Evolutionary conservation across 2,329 filamentous ascomycete species (phyloP).

Genomic region (Colletotrichum acutatum): DNA sequence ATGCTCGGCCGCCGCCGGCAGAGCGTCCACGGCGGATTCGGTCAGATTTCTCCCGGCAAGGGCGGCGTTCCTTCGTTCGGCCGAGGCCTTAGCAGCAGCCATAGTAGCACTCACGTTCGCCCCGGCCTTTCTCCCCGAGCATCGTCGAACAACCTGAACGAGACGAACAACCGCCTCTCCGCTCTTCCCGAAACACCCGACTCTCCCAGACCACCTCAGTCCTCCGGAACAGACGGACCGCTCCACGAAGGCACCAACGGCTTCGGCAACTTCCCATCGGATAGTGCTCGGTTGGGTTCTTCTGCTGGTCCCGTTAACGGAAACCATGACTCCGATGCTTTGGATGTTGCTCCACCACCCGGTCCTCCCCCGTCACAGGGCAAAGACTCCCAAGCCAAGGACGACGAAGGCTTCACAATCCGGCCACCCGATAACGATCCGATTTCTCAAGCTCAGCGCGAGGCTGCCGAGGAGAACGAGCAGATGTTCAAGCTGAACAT

Average conservation of each 20-base stretch:
- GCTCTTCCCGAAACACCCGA: constrained; percentile 69
- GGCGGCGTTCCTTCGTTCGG: constrained; percentile 61
- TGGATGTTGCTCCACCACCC: constrained; percentile 62
- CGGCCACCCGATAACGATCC: constrained; percentile 71
- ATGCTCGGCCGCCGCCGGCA: constrained; percentile 75
- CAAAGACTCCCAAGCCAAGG: constrained; percentile 60
- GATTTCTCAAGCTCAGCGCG: constrained; percentile 78
- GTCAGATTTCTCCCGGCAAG: constrained; percentile 66
- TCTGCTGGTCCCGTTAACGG: constrained; percentile 58
- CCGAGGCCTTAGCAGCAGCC: constrained; percentile 65
- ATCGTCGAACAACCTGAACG: constrained; percentile 69
- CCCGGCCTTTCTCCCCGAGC: constrained; percentile 63
- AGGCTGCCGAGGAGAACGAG: constrained; percentile 71
- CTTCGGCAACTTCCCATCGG: constrained; percentile 48
- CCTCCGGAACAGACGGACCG: constrained; percentile 42
- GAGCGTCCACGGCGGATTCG: constrained; percentile 73
- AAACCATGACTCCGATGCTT: constrained; percentile 55
- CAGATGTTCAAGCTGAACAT: constrained; percentile 84
- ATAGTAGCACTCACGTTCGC: constrained; percentile 65
- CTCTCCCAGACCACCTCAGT: constrained; percentile 41
- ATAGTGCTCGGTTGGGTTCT: constrained; percentile 45
- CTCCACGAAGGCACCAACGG: constrained; percentile 60
- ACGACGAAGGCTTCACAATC: constrained; percentile 82
- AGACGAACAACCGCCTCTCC: constrained; percentile 63
- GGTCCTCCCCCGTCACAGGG: constrained; percentile 61